Percentiles rank a stretch among this genome's conserved stretches.
phyloP scores from a whole-genome alignment of 1,284 basidiomycete genomes.

The Hemileia vastatrix region DNA sequence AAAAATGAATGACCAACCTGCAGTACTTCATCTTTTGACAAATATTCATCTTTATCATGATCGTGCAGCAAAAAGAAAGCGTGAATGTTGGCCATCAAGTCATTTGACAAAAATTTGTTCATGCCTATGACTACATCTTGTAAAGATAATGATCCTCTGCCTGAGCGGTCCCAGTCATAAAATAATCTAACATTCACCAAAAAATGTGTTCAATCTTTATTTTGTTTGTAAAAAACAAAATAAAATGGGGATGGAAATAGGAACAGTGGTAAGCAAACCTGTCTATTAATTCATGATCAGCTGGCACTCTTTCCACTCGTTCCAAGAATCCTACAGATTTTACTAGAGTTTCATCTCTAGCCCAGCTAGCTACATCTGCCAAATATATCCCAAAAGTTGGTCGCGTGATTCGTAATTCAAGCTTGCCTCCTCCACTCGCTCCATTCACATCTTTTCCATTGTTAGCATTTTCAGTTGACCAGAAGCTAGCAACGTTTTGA shows the following conservation, averaged over 20 bases:
- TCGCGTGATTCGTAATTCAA: slow-evolving; percentile 78
- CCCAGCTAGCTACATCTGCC: slow-evolving; percentile 91
- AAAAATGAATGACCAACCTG: slow-evolving; percentile 81
- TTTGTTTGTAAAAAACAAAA: slow-evolving; percentile 19
- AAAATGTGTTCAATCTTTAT: slow-evolving; percentile 25
- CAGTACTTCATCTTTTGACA: slow-evolving; percentile 93
- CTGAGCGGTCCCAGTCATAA: slow-evolving; percentile 77
- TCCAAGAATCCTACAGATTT: slow-evolving; percentile 78
- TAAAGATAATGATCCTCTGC: slow-evolving; percentile 57
- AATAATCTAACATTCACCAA: slow-evolving; percentile 61
- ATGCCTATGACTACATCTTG: slow-evolving; percentile 84
- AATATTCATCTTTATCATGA: slow-evolving; percentile 84
- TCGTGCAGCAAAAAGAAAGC: slow-evolving; percentile 98
- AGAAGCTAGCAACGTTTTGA: slow-evolving; percentile 18
- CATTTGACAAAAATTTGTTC: slow-evolving; percentile 86
- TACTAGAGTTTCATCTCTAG: slow-evolving; percentile 85
- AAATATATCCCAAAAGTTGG: slow-evolving; percentile 81
- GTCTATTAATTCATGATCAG: slow-evolving; percentile 65
- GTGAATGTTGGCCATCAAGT: slow-evolving; percentile 94
- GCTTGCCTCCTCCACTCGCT: no score
- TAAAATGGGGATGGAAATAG: not conserved
- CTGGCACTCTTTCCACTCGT: slow-evolving; percentile 60
- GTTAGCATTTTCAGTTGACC: slow-evolving; percentile 32
- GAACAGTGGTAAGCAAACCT: slow-evolving; percentile 28
- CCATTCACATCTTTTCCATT: slow-evolving; percentile 52